phyloP scores from a whole-genome alignment of 2,329 filamentous ascomycete species.

The Epichloe scottii region DNA sequence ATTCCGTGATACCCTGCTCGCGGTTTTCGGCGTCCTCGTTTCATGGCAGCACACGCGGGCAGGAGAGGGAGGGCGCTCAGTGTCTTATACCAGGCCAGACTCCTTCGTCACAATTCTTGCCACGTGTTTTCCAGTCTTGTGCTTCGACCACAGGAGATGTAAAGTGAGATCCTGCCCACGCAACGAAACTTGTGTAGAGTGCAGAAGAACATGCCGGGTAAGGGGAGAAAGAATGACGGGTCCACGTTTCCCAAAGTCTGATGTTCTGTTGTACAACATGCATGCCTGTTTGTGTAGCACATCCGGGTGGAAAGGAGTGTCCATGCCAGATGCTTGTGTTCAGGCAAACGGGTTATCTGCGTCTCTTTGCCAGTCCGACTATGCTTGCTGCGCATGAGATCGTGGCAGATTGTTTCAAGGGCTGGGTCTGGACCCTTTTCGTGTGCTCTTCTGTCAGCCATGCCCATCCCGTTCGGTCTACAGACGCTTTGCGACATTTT shows the following conservation, averaged over 20 bases:
- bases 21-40: background rate
- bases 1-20: background rate
- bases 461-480: background rate
- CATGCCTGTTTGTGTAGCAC: background rate
- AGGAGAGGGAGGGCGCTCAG: too few species aligned
- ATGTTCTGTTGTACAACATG: background rate
- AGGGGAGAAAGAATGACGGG: too few species aligned
- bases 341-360: background rate
- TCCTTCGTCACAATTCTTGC: too few species aligned
- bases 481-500: background rate
- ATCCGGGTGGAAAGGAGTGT: background rate
- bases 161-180: too few species aligned
- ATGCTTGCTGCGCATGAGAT: background rate
- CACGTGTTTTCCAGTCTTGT: too few species aligned
- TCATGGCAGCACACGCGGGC: too few species aligned
- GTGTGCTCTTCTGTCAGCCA: background rate
- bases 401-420: background rate
- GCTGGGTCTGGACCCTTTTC: background rate
- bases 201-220: too few species aligned
- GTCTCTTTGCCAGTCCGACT: background rate
- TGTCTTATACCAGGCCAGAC: too few species aligned
- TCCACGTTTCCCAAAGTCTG: too few species aligned
- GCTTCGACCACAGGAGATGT: too few species aligned
- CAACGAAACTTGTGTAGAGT: too few species aligned
- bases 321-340: background rate